Percentiles rank a stretch among this genome's conserved stretches.
Conservation (phyloP, 805 yeast species). For the Metschnikowia shivogae region DNA sequence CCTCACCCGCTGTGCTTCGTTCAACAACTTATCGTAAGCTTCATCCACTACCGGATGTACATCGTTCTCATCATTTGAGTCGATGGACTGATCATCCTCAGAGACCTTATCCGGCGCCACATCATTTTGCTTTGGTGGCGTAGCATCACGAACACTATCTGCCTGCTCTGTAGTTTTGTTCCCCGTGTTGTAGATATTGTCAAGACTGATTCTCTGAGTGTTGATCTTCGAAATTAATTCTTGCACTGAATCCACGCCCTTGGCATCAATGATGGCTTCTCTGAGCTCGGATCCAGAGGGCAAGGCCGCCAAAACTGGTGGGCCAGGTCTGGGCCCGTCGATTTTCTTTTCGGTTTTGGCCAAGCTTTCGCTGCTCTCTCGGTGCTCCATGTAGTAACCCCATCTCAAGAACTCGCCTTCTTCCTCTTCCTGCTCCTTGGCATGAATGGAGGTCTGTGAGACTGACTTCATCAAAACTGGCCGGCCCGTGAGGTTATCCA, state of each 20-base stretch:
- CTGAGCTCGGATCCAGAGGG: conserved; percentile 55
- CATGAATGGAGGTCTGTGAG: conserved; percentile 63
- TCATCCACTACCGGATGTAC: conserved; percentile 56
- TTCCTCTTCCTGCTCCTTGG: conserved; percentile 77
- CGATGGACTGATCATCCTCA: conserved; percentile 26
- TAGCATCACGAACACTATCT: background rate
- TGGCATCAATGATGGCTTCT: conserved; percentile 65
- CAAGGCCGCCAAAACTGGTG: conserved; percentile 35
- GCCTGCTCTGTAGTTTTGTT: conserved; percentile 7
- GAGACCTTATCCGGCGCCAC: background rate
- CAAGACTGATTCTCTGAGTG: conserved; percentile 48
- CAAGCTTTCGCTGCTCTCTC: conserved; percentile 28
- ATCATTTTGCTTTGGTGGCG: background rate
- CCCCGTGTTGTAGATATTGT: conserved; percentile 39
- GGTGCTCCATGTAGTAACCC: conserved; percentile 75
- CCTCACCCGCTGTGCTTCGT: conserved; percentile 62
- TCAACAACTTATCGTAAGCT: conserved; percentile 66
- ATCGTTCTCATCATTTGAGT: conserved; percentile 22
- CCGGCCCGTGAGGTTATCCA: conserved; percentile 67
- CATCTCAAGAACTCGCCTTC: conserved; percentile 90
- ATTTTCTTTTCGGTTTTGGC: background rate
- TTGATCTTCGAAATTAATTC: conserved; percentile 66
- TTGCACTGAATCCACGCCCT: conserved; percentile 66
- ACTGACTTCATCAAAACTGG: conserved; percentile 63
- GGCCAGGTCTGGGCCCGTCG: conserved; percentile 9